Evolutionary conservation across 768 basidiomycete genomes (phyloP), one percentile per base, ranked within the genome.

Genomic region (Phanerochaete carnosa): DNA sequence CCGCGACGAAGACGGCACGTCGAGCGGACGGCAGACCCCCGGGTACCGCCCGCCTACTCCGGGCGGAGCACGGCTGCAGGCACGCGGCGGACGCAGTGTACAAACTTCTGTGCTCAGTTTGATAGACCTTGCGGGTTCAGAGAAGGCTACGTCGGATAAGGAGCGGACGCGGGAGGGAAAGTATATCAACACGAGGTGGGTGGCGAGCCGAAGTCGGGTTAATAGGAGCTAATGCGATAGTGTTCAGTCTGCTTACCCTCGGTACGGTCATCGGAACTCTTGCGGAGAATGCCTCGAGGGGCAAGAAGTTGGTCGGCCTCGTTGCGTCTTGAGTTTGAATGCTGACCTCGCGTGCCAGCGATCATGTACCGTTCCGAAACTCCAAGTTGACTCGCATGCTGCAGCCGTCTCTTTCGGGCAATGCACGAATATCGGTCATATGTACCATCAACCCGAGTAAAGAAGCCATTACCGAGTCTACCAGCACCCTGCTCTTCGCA

Each of bases 51-150:
- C 82, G 4, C 75, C 74, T 11, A 83, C 83, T 0, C 82, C 83
- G 1, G 82, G 83, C 9, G 83, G 90, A 1, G 81, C 90, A 6
- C 76, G 84, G 57, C 69, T 93, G 52, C 92, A 94, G 65, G 86
- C 89, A 0, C 77, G 83, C n/a, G 90, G 90, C 16, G 92, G 92
- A 19, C 78, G 86, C 56, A 91, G 89, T 61, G 90, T 92, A 15
- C 88, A 86, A 68, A 89, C 85, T 45, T 90, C 84, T 5, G 90
- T 89, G 37, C 72, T 89, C 79, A 94, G 90, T 71, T 78, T 97
- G 51, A 97, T 97, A 60, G 95, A 99, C 80, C 79, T 99, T 12
- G 97, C 97, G 53, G 97, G 97, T 3, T 96, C 94, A 0, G 97
- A 99, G 71, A 94, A 89, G 70, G 96, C 95, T 0, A 98, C 95